Conservation (phyloP, 2,329 filamentous ascomycete genomes). For the Trichoderma sp. region DNA sequence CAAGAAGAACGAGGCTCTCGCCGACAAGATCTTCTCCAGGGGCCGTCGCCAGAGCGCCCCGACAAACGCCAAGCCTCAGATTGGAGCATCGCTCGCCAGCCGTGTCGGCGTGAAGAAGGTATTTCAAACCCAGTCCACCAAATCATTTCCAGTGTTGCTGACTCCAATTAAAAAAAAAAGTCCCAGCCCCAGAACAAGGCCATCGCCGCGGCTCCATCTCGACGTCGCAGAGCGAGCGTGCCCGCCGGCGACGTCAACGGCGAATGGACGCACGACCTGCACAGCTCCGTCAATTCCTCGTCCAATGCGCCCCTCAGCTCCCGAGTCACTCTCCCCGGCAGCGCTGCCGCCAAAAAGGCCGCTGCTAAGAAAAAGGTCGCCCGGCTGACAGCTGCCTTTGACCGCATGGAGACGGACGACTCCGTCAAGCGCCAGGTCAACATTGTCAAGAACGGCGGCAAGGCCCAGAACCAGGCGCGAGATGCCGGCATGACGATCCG, state of each 20-base stretch:
- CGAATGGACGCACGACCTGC: conserved; percentile 73
- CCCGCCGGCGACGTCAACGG: conserved; percentile 60
- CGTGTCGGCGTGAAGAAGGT: conserved; percentile 75
- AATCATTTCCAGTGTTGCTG: too few relatives aligned
- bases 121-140: conserved; percentile 34
- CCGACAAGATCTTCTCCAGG: conserved; percentile 68
- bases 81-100: conserved; percentile 64
- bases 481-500: conserved; percentile 65
- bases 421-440: conserved; percentile 42
- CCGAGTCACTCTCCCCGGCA: conserved; percentile 47
- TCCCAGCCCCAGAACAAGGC: conserved; percentile 33
- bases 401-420: conserved; percentile 42
- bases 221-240: conserved; percentile 36
- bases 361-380: conserved; percentile 30
- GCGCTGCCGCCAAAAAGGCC: conserved; percentile 24
- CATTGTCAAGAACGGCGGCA: conserved; percentile 28
- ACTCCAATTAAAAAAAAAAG: too few relatives aligned
- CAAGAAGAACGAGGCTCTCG: conserved; percentile 71
- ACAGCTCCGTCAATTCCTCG: conserved; percentile 46
- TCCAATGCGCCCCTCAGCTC: conserved; percentile 47
- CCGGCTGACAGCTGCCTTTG: conserved; percentile 50
- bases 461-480: conserved; percentile 26
- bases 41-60: conserved; percentile 62
- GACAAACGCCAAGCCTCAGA: conserved; percentile 44
- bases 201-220: conserved; percentile 27